Evolutionary conservation across 352 stramenopile species (phyloP), one percentile per base, ranked within the genome.

Genomic region (Blastocystis hominis): DNA sequence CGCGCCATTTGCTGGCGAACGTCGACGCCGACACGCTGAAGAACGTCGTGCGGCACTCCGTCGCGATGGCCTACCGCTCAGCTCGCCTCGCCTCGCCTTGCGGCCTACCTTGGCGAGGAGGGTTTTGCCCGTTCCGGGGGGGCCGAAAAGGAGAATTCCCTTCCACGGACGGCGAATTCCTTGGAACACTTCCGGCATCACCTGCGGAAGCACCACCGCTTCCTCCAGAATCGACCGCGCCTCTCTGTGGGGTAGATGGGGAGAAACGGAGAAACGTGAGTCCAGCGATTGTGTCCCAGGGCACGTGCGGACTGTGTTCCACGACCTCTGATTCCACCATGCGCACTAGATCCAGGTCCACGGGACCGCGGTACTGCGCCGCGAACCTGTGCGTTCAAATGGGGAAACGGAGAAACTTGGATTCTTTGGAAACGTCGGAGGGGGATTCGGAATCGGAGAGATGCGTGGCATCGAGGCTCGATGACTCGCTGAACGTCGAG

Each of bases 31-130:
- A 95, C 50, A 98, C 95, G 88, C 98, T 98, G 91, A 98, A 98
- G 90, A 98, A 98, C 1, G 95, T 98, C 6, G 95, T 95, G 64
- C 95, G 93, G 90, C 95, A 98, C 79, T 98, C 95, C 44, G 95
- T 94, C 1, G 95, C 95, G 13, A 97, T 93, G 0, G 93, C 94
- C 87, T 92, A 4, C 17, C 17, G 13, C 15, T 44, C 24, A 76
- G 9, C 7, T 7, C 24, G 0, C 59, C 10, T n/a, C 17, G 15
- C 44, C 24, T 75, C 24, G 0, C 59, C 10, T n/a, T 50, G 15
- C 44, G 10, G 75, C 75, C 6, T 62, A 88, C 79, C 55, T 88
- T 88, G 10, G 79, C 79, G 9, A 89, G 15, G 40, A 96, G 89
- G 10, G 93, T 96, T 89, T 96, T 96, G 77, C 93, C 93, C 34